Conservation (phyloP, 2,329 filamentous ascomycete species). For the Metarhizium sp. region DNA sequence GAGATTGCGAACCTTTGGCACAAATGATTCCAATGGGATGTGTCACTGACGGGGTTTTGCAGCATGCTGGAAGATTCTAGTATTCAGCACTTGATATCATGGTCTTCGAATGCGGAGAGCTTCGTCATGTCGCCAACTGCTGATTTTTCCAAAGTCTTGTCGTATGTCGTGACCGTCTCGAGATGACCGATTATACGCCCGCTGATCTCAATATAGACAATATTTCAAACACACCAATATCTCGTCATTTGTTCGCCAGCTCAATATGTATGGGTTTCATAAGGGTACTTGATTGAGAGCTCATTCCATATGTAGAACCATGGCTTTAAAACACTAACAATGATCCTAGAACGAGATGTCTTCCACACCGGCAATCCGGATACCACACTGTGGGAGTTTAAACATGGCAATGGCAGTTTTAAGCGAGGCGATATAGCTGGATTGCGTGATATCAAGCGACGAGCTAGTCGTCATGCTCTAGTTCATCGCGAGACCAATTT, state of each 20-base stretch:
- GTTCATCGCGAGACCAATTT: constrained; percentile 86
- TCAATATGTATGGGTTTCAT: constrained; percentile 99
- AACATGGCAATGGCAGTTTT: constrained; percentile 95
- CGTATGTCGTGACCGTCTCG: constrained; percentile 50
- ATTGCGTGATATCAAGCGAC: constrained; percentile 87
- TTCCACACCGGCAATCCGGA: constrained; percentile 94
- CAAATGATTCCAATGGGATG: not conserved
- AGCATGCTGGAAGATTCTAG: constrained; percentile 94
- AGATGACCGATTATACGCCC: not conserved
- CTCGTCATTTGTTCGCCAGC: constrained; percentile 91
- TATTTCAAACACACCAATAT: constrained; percentile 99
- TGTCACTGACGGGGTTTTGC: constrained; percentile 9
- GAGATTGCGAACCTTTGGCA: constrained; percentile 22
- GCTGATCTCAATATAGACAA: constrained; percentile 50
- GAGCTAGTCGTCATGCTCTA: constrained; percentile 84
- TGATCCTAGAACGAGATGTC: constrained; percentile 76
- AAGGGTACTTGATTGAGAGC: constrained; percentile 59
- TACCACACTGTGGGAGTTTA: constrained; percentile 95
- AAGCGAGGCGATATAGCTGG: constrained; percentile 89
- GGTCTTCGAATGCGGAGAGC: constrained; percentile 88
- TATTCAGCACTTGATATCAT: constrained; percentile 94
- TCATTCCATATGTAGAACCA: not conserved
- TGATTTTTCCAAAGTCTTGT: constrained; percentile 95
- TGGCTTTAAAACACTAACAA: constrained; percentile 1
- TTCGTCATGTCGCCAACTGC: constrained; percentile 98